Evolutionary conservation across 768 basidiomycete genomes (phyloP).

Genomic region (Dictyophora rubrovolvata): DNA sequence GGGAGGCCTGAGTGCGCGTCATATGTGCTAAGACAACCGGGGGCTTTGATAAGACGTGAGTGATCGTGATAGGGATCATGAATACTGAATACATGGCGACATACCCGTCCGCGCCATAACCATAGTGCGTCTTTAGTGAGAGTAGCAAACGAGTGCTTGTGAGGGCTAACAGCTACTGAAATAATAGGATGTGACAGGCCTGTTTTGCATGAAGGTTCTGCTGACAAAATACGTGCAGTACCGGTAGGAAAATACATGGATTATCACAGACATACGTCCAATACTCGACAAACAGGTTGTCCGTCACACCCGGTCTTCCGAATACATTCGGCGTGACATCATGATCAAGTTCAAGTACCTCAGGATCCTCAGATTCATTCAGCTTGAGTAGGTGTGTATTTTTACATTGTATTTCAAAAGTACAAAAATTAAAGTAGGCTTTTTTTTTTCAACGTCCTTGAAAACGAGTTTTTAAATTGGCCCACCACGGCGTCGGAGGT

Average conservation of each 20-base stretch:
- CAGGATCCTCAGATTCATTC: not conserved
- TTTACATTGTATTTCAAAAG: not conserved
- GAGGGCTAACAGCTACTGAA: constrained; percentile 50
- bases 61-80: not conserved
- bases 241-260: constrained; percentile 82
- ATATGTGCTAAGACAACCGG: constrained; percentile 63
- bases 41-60: constrained; percentile 35
- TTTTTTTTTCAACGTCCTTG: not conserved
- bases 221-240: constrained; percentile 62
- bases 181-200: constrained; percentile 48
- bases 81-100: constrained; percentile 19
- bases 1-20: constrained; percentile 63
- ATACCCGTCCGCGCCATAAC: constrained; percentile 74
- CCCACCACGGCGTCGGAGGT: not conserved
- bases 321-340: not conserved
- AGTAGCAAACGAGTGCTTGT: constrained; percentile 69
- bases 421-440: not conserved
- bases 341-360: no score
- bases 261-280: not conserved
- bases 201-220: constrained; percentile 58
- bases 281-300: not conserved
- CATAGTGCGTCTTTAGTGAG: constrained; percentile 62
- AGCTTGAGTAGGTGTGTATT: not conserved
- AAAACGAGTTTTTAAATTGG: not conserved
- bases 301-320: not conserved